Base-by-base conservation (phyloP, 495 filamentous ascomycete genomes). In the Aspergillus steynii region DNA sequence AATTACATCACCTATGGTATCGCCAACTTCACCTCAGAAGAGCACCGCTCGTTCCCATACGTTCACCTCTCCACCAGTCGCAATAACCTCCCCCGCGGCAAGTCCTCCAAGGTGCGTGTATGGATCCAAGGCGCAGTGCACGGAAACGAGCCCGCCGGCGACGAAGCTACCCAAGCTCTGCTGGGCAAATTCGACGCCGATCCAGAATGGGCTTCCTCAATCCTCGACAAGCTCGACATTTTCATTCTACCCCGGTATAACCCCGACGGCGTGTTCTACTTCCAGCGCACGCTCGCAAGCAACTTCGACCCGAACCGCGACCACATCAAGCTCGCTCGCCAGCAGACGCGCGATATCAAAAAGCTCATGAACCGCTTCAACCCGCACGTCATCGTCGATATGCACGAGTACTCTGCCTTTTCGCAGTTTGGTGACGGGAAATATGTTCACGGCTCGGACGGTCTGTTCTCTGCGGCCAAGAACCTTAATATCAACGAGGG, bases 11-110 rank as follows among this genome's bases (percentile, higher is more conserved):
- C 42, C 5, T 50, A 49, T n/a, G 45, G 20, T 28, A 58, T 28
- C 45, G 55, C 55, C 55, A 58, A 58, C 55, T 58, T 58, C 55
- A 58, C 55, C 25, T 58, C 55, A 31, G 55, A 58, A 58, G 55
- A 58, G 55, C 42, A 46, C 46, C 55, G 55, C 46, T 58, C 55
- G 9, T 58, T 58, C 34, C 55, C 55, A 26, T 58, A 58, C 26
- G 55, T 58, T 10, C 55, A 58, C 55, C 55, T 58, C 45, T 58
- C 55, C 42, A 32, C 2, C 7, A 28, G 45, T 7, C 31, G 48
- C 48, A 25, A 25, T 12, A n/a, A 6, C 20, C 48, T 25, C 20
- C 48, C 14, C 6, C 48, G 9, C 20, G 48, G 55, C 27, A 32
- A 48, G 8, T 58, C 45, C 25, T 29, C 45, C 20, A 58, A 58